phyloP scores from a whole-genome alignment of 768 basidiomycete genomes.

The Termitomyces sp. region DNA sequence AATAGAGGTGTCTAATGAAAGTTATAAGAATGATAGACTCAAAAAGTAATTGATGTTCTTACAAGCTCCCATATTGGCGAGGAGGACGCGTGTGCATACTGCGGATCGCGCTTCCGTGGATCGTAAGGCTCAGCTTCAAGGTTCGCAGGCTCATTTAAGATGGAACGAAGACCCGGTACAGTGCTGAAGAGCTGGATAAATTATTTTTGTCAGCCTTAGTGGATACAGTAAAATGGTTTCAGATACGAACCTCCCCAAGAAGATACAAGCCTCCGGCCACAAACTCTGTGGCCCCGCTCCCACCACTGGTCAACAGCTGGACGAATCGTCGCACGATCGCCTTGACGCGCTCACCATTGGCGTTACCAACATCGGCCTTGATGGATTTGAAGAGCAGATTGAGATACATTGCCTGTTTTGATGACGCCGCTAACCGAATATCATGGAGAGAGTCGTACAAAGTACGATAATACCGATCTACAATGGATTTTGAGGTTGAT shows the following conservation, averaged over 20 bases:
- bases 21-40: background rate
- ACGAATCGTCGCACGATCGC: slow-evolving; percentile 82
- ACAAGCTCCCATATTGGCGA: slow-evolving; percentile 92
- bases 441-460: slow-evolving; percentile 91
- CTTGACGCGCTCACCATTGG: slow-evolving; percentile 56
- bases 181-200: slow-evolving; percentile 36
- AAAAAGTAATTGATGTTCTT: slow-evolving; percentile 18
- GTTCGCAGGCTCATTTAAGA: slow-evolving; percentile 29
- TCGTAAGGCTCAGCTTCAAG: slow-evolving; percentile 57
- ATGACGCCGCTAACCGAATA: slow-evolving; percentile 70
- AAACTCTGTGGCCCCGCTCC: slow-evolving; percentile 78
- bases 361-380: slow-evolving; percentile 58
- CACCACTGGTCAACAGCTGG: slow-evolving; percentile 71
- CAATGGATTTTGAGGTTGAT: slow-evolving; percentile 46
- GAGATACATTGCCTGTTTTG: slow-evolving; percentile 96
- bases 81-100: slow-evolving; percentile 74
- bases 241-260: slow-evolving; percentile 71
- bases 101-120: slow-evolving; percentile 85
- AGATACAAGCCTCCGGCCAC: slow-evolving; percentile 85
- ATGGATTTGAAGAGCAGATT: slow-evolving; percentile 90
- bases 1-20: slow-evolving; percentile 67
- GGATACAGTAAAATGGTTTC: background rate
- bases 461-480: slow-evolving; percentile 73
- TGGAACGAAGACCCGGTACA: slow-evolving; percentile 35
- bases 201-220: background rate